Evolutionary conservation across 208 protist species (phyloP), one percentile per base, ranked within the genome.

Genomic region (Strigomonas culicis): DNA sequence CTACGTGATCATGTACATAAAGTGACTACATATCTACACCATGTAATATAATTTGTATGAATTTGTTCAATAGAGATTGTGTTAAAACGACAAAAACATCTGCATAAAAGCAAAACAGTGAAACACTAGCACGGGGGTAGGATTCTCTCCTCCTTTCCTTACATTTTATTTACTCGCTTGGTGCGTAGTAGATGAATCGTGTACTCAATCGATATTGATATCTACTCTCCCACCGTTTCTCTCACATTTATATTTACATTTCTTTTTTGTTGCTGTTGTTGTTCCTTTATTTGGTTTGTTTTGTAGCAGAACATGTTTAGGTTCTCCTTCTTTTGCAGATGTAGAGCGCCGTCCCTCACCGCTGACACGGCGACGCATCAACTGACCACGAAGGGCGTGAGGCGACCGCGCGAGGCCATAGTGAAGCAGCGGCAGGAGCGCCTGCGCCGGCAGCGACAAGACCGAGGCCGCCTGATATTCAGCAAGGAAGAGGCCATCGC

Each of bases 361-460:
- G 74, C 82, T 4, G 73, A 70, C 8, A 76, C 78, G 21, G 68
- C 72, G 13, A 88, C 84, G 3, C 73, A 73, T 39, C 66, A 74
- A 8, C 47, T 86, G 3, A 75, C 72, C 0, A 90, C 72, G 19
- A 81, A 85, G n/a, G 69, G 80, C 49, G 56, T 84, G 2, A 81
- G 84, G 27, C 60, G 68, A 34, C 75, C 84, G 11, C 64, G 63
- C 27, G 72, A 68, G n/a, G 58, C 74, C n/a, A 30, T 27, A 4
- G 56, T 63, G 21, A 47, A 82, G 53, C 60, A 79, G 30, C 49
- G 31, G 17, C 57, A 73, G 28, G 78, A 92, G 10, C 82, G 84
- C 13, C 28, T 75, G 10, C 73, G 75, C 36, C 76, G 80, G 36
- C 80, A 73, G 7, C 63, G 62, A 0, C 66, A 65, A 15, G 70